Evolutionary conservation across 306 rosid genomes (phyloP), one percentile per base, ranked within the genome.

Genomic region (Castanospermum australe): DNA sequence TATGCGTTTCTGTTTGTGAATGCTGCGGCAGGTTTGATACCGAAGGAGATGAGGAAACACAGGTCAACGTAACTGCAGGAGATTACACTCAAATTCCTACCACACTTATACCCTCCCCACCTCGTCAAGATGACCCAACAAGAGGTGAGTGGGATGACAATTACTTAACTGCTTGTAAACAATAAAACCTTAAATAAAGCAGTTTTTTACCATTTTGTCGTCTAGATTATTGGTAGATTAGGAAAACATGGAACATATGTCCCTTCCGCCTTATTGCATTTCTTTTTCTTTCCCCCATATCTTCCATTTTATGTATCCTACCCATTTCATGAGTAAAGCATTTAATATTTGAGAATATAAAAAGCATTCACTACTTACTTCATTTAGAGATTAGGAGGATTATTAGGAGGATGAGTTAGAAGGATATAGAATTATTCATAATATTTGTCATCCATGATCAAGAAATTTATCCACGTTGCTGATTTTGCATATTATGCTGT

Each of bases 1-100:
- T 36, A 35, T 33, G 12, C 7, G 7, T 25, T 73, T 48, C 47
- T 52, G 30, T 42, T 38, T 65, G n/a, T 74, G 66, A 71, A 76
- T 59, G 25, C 18, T 78, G 55, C 47, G 83, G 59, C 81, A 94
- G 98, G 86, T 94, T 94, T 84, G 97, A 91, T 71, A 89, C 87
- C 35, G 92, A 87, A 82, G 92, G 82, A 30, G 93, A 92, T 28
- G 96, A 85, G 4, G 94, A 84, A 44, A 85, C 85, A 33, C 88
- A 82, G n/a, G 33, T 69, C 30, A 83, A 92, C 62, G 66, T 65
- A 81, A 45, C 90, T 63, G 81, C 87, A n/a, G 86, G 64, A 75
- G 90, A 84, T 52, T 78, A 75, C 44, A 59, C 84, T 56, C 89
- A 89, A 66, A 78, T 87, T 73, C 87, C 83, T 28, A 21, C 61